phyloP scores from a whole-genome alignment of 352 stramenopile species.

The Phytophthora rubi region DNA sequence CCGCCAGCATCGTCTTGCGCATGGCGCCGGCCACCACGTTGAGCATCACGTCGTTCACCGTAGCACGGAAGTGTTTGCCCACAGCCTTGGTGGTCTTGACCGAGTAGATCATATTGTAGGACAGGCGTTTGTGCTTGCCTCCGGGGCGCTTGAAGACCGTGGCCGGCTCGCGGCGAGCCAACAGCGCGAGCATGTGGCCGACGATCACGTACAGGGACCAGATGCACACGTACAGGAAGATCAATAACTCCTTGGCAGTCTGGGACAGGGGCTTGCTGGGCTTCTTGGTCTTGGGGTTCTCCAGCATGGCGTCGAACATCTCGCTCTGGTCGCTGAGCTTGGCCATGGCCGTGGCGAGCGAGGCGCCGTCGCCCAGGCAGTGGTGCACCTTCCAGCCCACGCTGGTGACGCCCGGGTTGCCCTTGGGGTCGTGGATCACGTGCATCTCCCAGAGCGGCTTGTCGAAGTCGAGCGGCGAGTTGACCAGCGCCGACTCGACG shows the following conservation, averaged over 20 bases:
- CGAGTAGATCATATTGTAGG: conserved; percentile 77
- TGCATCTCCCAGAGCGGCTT: conserved; percentile 83
- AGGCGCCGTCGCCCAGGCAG: conserved; percentile 79
- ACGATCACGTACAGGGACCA: conserved; percentile 73
- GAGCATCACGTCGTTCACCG: conserved; percentile 85
- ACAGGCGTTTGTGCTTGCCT: conserved; percentile 66
- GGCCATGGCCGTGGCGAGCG: conserved; percentile 63
- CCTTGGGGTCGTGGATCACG: conserved; percentile 54
- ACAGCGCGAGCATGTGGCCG: conserved; percentile 54
- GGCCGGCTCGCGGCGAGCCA: conserved; percentile 57
- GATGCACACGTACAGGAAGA: conserved; percentile 42
- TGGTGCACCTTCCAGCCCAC: conserved; percentile 81
- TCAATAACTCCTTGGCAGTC: conserved; percentile 31
- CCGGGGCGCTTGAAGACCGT: conserved; percentile 75
- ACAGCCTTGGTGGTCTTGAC: conserved; percentile 76
- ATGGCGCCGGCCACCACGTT: conserved; percentile 80
- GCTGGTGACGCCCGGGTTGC: conserved; percentile 43
- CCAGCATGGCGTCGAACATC: conserved; percentile 67
- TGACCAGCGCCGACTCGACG: conserved; percentile 70
- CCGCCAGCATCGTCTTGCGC: conserved; percentile 64
- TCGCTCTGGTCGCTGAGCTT: conserved; percentile 78
- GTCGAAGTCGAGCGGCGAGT: conserved; percentile 67
- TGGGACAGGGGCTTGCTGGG: conserved; percentile 31
- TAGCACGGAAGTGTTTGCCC: conserved; percentile 69
- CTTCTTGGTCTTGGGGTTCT: conserved; percentile 46